Evolutionary conservation across 2,329 filamentous ascomycete genomes (phyloP).

Genomic region (Venturia pyrina): DNA sequence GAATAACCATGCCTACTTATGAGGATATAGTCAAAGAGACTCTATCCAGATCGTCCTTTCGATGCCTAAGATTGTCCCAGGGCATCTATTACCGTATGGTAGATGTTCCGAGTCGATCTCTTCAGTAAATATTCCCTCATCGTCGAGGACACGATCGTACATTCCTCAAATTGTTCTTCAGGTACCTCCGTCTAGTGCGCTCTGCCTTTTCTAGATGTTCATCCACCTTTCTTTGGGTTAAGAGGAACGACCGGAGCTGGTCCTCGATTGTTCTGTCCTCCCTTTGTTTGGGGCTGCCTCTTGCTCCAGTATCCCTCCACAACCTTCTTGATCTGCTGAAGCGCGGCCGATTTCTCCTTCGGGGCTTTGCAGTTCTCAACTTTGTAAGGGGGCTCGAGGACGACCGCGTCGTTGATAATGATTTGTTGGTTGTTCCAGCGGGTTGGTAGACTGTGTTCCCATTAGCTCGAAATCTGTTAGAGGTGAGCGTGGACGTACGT

Average conservation of each 20-base stretch:
- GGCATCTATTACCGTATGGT: neutral
- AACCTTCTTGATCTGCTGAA: slow-evolving; percentile 35
- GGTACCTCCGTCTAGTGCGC: neutral
- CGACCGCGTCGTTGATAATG: slow-evolving; percentile 50
- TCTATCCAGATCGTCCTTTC: neutral
- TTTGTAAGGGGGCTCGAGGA: slow-evolving; percentile 48
- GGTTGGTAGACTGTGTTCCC: slow-evolving; percentile 33
- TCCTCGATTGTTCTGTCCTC: neutral
- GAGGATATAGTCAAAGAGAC: neutral
- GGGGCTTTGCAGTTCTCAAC: slow-evolving; percentile 43
- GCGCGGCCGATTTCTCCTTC: slow-evolving; percentile 31
- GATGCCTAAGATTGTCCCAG: neutral
- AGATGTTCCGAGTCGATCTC: neutral
- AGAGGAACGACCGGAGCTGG: neutral
- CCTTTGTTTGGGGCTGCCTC: slow-evolving; percentile 21
- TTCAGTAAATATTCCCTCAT: neutral
- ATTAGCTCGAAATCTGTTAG: neutral
- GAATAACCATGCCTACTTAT: too few relatives aligned
- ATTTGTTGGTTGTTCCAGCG: slow-evolving; percentile 51
- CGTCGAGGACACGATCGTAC: neutral
- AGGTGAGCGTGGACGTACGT: slow-evolving; percentile 32
- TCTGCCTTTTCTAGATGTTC: neutral
- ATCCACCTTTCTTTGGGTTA: neutral
- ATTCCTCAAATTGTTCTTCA: neutral
- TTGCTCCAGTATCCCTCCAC: slow-evolving; percentile 35